Percentiles rank a stretch among this genome's conserved stretches.
Conservation (phyloP, 1,284 basidiomycete genomes). For the Malassezia vespertilionis region DNA sequence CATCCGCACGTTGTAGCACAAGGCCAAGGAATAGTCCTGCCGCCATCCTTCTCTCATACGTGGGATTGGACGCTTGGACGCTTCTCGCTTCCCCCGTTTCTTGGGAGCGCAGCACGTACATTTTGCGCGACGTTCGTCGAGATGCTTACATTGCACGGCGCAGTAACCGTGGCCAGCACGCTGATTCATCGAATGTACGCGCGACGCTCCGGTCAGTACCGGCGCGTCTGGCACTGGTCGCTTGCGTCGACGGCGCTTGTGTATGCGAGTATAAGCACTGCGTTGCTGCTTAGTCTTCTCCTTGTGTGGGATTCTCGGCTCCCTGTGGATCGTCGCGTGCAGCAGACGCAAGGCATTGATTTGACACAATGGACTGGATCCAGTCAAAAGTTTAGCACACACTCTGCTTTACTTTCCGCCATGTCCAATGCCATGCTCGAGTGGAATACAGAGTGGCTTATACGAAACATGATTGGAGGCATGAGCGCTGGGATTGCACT, state of each 20-base stretch:
- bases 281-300: constrained; percentile 13
- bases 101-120: neutral
- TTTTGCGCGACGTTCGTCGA: constrained; percentile 1
- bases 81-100: neutral
- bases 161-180: neutral
- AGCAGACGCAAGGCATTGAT: neutral
- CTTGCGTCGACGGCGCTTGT: constrained; percentile 15
- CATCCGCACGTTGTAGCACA: neutral
- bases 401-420: neutral
- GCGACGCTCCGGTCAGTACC: neutral
- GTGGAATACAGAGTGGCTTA: constrained; percentile 16
- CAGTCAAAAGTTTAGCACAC: no score
- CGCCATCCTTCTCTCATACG: no score
- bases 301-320: constrained; percentile 16
- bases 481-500: constrained; percentile 19
- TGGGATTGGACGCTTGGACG: no score
- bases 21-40: no score
- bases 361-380: neutral
- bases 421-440: neutral
- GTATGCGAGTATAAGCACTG: constrained; percentile 11
- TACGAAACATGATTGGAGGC: constrained; percentile 19
- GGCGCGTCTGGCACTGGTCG: neutral
- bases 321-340: constrained; percentile 1
- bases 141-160: neutral
- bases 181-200: neutral